Percentiles rank a stretch among this genome's conserved stretches.
Conservation (phyloP, 441 rosid species). For the Capsella rubella region DNA sequence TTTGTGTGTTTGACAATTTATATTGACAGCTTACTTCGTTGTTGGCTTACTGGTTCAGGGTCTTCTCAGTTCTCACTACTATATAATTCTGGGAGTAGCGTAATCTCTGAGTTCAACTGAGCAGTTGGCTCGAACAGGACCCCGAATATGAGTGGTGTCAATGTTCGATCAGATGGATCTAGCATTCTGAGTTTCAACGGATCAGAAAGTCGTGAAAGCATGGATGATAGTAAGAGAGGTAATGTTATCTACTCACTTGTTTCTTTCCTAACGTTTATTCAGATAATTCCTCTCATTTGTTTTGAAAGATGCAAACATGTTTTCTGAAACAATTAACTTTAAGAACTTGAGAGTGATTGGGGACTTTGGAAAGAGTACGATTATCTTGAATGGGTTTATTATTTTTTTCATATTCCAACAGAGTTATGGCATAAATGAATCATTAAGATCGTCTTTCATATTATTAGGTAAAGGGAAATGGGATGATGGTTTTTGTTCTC, state of each 20-base stretch:
- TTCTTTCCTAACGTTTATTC: no score
- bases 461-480: constrained; percentile 11
- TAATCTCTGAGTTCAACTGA: constrained; percentile 46
- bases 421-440: not conserved
- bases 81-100: constrained; percentile 27
- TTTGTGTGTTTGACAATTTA: not conserved
- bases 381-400: constrained; percentile 5
- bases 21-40: not conserved
- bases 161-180: constrained; percentile 51
- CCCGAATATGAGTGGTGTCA: constrained; percentile 49
- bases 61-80: not conserved
- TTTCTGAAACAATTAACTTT: not conserved
- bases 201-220: constrained; percentile 48
- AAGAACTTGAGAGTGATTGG: constrained; percentile 10
- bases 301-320: not conserved
- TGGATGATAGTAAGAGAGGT: constrained; percentile 51
- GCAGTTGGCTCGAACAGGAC: constrained; percentile 41
- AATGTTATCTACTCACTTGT: constrained; percentile 2
- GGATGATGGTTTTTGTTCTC: constrained; percentile 24
- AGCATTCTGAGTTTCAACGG: constrained; percentile 44
- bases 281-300: no score
- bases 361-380: not conserved
- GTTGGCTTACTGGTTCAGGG: constrained; percentile 33
- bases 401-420: constrained; percentile 1
- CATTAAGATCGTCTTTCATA: not conserved